Conservation (phyloP, 169 alveolate genomes). For the Eimeria praecox region DNA sequence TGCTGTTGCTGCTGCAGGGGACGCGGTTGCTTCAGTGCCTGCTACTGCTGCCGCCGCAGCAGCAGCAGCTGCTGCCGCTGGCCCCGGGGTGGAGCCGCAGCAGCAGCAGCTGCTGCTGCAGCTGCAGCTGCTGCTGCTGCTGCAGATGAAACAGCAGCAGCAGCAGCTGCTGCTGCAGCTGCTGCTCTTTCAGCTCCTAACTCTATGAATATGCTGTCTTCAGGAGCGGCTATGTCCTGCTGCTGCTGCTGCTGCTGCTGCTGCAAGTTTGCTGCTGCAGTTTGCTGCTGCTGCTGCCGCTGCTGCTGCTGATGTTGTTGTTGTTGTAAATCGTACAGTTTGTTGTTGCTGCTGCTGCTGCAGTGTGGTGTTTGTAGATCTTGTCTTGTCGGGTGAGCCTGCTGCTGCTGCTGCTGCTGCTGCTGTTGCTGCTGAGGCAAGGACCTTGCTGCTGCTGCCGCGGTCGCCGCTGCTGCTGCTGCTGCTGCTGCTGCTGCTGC, state of each 20-base stretch:
- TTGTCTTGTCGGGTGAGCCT: neutral
- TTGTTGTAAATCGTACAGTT: neutral
- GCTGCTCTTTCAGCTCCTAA: neutral
- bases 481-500: slow-evolving; percentile 7
- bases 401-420: neutral
- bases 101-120: neutral
- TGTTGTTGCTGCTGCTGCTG: slow-evolving; percentile 7
- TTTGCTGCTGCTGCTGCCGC: neutral
- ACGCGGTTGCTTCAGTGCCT: neutral
- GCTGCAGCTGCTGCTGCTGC: neutral
- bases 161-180: neutral
- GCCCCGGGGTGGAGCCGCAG: neutral
- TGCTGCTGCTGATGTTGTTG: neutral
- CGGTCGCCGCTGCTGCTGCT: slow-evolving; percentile 17
- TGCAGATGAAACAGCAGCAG: no score
- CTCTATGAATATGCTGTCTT: neutral
- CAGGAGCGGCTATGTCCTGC: neutral
- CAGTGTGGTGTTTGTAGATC: no score
- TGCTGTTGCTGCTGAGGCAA: slow-evolving; percentile 2
- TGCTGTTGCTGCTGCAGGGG: no score
- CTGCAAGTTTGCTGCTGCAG: neutral
- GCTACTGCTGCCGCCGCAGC: neutral
- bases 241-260: neutral
- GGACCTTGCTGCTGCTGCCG: neutral
- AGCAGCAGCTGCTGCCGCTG: slow-evolving; percentile 3